Conservation (phyloP, 495 filamentous ascomycete species). For the Aspergillus sclerotiicarbonarius region DNA sequence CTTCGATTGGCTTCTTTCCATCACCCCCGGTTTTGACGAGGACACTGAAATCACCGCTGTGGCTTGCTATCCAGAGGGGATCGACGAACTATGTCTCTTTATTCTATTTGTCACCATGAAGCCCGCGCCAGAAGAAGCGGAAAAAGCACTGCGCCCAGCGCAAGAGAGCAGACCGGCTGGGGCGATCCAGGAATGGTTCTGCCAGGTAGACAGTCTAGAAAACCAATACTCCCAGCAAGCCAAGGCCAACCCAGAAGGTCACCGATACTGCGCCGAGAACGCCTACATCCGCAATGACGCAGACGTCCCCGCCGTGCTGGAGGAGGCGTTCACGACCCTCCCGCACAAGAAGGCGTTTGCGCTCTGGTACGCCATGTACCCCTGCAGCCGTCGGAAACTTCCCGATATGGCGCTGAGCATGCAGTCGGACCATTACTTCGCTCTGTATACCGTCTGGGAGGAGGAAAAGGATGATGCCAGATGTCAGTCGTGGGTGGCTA, state of each 20-base stretch:
- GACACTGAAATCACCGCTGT: constrained; percentile 45
- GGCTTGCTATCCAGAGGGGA: constrained; percentile 25
- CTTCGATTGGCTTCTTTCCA: constrained; percentile 42
- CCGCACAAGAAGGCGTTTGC: constrained; percentile 38
- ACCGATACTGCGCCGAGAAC: constrained; percentile 51
- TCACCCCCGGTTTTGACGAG: constrained; percentile 34
- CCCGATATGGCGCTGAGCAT: constrained; percentile 51
- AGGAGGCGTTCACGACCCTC: constrained; percentile 43
- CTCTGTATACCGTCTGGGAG: constrained; percentile 52
- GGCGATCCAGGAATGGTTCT: constrained; percentile 28
- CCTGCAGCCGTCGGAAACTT: constrained; percentile 34
- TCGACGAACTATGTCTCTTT: constrained; percentile 30
- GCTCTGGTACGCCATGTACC: constrained; percentile 51
- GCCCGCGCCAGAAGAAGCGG: constrained; percentile 28
- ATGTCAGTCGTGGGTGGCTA: constrained; percentile 39
- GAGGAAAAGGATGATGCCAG: constrained; percentile 38
- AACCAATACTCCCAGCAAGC: constrained; percentile 41
- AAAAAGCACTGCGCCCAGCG: constrained; percentile 28
- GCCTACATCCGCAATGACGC: constrained; percentile 44
- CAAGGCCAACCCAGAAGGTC: constrained; percentile 35
- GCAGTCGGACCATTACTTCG: constrained; percentile 55
- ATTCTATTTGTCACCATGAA: constrained; percentile 44
- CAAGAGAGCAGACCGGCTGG: constrained; percentile 36
- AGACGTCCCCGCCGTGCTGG: constrained; percentile 40
- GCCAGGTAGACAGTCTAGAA: constrained; percentile 36